A percentile compares a stretch with the other conserved stretches of the same genome.
phyloP scores from a whole-genome alignment of 1,284 basidiomycete genomes.

The Cryptococcus sp. region DNA sequence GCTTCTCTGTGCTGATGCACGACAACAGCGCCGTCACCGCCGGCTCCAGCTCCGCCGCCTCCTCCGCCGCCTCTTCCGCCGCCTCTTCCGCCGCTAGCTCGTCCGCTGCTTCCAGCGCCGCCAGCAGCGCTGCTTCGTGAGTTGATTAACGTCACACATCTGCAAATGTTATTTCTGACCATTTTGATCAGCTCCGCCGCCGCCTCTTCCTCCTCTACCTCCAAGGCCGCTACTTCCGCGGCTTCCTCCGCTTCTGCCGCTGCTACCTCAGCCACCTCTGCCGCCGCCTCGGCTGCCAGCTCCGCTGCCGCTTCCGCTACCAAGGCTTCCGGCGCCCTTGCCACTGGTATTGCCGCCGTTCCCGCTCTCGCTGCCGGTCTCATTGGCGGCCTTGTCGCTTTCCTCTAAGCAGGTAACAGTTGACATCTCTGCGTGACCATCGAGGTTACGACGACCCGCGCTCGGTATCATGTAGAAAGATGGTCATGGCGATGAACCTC shows the following conservation, averaged over 20 bases:
- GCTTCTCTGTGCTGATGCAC: neutral
- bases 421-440: too few species aligned
- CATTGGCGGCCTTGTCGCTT: slow-evolving; percentile 36
- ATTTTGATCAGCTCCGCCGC: neutral
- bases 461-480: too few species aligned
- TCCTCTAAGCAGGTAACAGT: slow-evolving; percentile 29
- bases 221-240: slow-evolving; percentile 14
- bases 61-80: slow-evolving; percentile 10
- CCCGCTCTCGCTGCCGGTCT: slow-evolving; percentile 38
- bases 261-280: slow-evolving; percentile 11
- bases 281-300: slow-evolving; percentile 19
- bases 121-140: slow-evolving; percentile 12
- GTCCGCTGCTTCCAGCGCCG: slow-evolving; percentile 15
- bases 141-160: neutral
- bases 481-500: too few species aligned
- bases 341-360: slow-evolving; percentile 28
- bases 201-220: slow-evolving; percentile 7
- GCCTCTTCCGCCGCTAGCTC: slow-evolving; percentile 18
- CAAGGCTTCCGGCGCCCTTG: slow-evolving; percentile 24
- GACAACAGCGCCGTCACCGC: slow-evolving; percentile 11
- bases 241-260: slow-evolving; percentile 11
- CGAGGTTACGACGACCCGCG: too few species aligned
- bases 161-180: neutral
- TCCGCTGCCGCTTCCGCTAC: slow-evolving; percentile 22
- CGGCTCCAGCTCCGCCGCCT: slow-evolving; percentile 11